Evolutionary conservation across 2,329 filamentous ascomycete genomes (phyloP), one percentile per base, ranked within the genome.

Genomic region (Fonsecaea multimorphosa): DNA sequence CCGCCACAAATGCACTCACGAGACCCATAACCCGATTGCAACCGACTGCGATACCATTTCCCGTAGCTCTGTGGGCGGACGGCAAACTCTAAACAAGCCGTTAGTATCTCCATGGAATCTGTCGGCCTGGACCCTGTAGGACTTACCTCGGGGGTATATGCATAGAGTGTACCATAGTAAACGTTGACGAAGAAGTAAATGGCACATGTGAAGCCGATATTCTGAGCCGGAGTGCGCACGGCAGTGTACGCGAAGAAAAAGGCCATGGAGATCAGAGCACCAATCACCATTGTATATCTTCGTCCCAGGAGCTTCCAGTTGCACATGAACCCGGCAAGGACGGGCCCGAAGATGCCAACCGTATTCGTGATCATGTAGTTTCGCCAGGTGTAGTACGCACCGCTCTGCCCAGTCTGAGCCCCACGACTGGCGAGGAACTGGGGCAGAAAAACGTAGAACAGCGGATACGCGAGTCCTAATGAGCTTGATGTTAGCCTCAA

Each of bases 231-330:
- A 0, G 83, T 90, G 31, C 83, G 80, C 16, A 92, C 87, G 51
- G 86, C 83, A 0, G 90, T 92, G 76, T 92, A 92, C 3, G 85
- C 87, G 72, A 92, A 92, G 80, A 92, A 91, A 76, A 93, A 90
- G 2, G 81, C 81, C 82, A 89, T 78, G 1, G 74, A 90, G 38
- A 89, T 72, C 0, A 85, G 76, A 0, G 90, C 91, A 9, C 87
- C 87, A 1, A 86, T 57, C 0, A 86, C 83, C 2, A 94, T 80
- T 0, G 91, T 89, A 14, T 91, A 91, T 74, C 90, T 92, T 27
- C 91, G 84, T 1, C 91, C 91, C 14, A 94, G 76, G 0, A 78
- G 76, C 0, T 87, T 90, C 19, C 89, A 73, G 74, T 94, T 90
- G 29, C 94, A 89, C 0, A 93, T 80, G 1, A 83, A 74, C 0